Base-by-base conservation (phyloP, 1,284 basidiomycete genomes). In the Blastosporella zonata region DNA sequence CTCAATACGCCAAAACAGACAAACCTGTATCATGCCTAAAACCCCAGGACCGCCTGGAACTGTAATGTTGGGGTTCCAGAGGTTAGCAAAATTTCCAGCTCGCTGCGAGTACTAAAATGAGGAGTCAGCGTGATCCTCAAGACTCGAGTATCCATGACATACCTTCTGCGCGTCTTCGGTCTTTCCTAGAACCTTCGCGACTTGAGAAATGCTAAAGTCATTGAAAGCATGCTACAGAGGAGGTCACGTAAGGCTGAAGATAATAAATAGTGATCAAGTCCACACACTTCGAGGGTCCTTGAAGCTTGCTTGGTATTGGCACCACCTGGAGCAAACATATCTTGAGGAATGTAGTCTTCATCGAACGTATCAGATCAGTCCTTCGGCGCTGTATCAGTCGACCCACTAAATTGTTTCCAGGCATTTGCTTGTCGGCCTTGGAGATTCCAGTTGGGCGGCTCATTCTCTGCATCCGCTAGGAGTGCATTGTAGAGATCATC, bases 391-490 rank as follows among this genome's bases (percentile, higher is more conserved):
- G 37, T 21, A 35, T 22, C 36, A 9, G 23, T 25, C 3, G 54
- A n/a, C 64, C 17, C 47, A 75, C 76, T 72, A 22, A 71, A 65
- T 50, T 71, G 47, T 52, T 82, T 83, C 81, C 81, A 84, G 1
- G 73, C 65, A 56, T 77, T 69, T 1, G 71, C 75, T 55, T 83
- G 79, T 13, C 82, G 66, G n/a, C 82, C 82, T 59, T 82, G 77
- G 5, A 84, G 55, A 55, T 84, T 77, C 79, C 81, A 83, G 55
- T 84, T 77, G 1, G 73, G 70, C 6, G 82, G 74, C 49, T 81
- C 73, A 1, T 68, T 57, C 57, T 84, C 81, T 0, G 81, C 82
- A 55, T 84, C 80, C 0, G 77, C 74, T 69, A 10, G 74, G 3
- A 78, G 61, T 2, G 75, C 74, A 55, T 72, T 68, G 55, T 76